These are phyloP conservation scores for Nothophaeocryptopus gaeumannii DNA, from an alignment of 2,329 filamentous ascomycete species.

Conservation along the genomic window DNA sequence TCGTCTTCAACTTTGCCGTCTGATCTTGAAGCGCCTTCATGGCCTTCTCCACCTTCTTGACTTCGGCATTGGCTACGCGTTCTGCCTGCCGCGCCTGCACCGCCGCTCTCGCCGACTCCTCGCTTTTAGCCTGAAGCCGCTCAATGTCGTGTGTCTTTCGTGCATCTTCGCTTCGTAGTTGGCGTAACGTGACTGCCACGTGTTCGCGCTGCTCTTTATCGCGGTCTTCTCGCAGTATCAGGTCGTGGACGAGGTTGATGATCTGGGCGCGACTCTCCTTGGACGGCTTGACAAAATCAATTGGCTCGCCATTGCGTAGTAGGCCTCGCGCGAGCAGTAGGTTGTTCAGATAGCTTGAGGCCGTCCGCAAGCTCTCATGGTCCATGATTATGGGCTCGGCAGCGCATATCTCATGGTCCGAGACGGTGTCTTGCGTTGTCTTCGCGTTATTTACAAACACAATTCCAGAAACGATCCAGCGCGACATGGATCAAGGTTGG, in stretches of 20 bases:
- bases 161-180: slow-evolving; percentile 69
- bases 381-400: slow-evolving; percentile 36
- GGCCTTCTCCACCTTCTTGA: slow-evolving; percentile 71
- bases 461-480: too few species aligned
- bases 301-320: slow-evolving; percentile 62
- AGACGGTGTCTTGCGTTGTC: too few species aligned
- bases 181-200: slow-evolving; percentile 73
- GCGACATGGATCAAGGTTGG: too few species aligned
- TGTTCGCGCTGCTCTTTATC: slow-evolving; percentile 86
- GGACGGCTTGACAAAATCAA: slow-evolving; percentile 74
- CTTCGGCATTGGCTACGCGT: slow-evolving; percentile 75
- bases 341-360: slow-evolving; percentile 64
- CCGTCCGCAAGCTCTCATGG: slow-evolving; percentile 56
- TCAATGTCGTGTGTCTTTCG: slow-evolving; percentile 54
- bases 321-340: slow-evolving; percentile 62
- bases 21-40: slow-evolving; percentile 79
- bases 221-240: slow-evolving; percentile 87
- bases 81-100: slow-evolving; percentile 71
- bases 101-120: slow-evolving; percentile 65
- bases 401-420: too few species aligned
- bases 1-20: slow-evolving; percentile 70
- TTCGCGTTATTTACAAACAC: too few species aligned
- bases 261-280: slow-evolving; percentile 76
- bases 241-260: slow-evolving; percentile 90
- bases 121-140: slow-evolving; percentile 25